phyloP scores from a whole-genome alignment of 441 rosid species.

The Pelargonium cotyledonis region DNA sequence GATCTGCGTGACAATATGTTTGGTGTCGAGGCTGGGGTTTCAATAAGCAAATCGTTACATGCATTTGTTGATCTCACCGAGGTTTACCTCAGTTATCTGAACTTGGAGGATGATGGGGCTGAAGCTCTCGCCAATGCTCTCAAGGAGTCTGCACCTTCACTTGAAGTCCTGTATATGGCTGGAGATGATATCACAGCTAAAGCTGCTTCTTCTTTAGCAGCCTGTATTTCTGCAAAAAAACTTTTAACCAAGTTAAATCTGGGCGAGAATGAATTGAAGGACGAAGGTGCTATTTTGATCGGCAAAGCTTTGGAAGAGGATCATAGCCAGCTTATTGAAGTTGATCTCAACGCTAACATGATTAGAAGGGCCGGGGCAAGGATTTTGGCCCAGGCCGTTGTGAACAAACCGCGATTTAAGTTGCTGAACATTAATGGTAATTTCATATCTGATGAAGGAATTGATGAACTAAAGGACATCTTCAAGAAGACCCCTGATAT shows the following conservation, averaged over 20 bases:
- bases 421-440: constrained; percentile 70
- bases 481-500: constrained; percentile 51
- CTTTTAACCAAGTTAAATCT: constrained; percentile 61
- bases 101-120: constrained; percentile 75
- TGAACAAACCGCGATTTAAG: constrained; percentile 57
- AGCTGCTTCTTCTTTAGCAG: constrained; percentile 51
- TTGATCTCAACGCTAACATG: constrained; percentile 57
- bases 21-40: constrained; percentile 69
- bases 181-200: constrained; percentile 82
- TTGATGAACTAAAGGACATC: constrained; percentile 70
- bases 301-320: constrained; percentile 61
- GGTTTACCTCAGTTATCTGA: constrained; percentile 81
- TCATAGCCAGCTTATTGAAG: constrained; percentile 48
- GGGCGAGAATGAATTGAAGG: constrained; percentile 89
- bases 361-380: constrained; percentile 68
- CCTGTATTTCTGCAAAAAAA: constrained; percentile 54
- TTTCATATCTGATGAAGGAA: constrained; percentile 77
- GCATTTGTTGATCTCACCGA: constrained; percentile 48
- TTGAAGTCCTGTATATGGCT: constrained; percentile 76
- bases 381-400: constrained; percentile 52
- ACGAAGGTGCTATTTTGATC: constrained; percentile 63
- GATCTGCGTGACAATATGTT: constrained; percentile 91
- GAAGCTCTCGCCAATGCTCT: constrained; percentile 53
- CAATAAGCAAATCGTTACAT: constrained; percentile 61
- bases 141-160: constrained; percentile 61